A percentile compares a stretch with the other conserved stretches of the same genome.
Conservation (phyloP, 768 basidiomycete genomes). For the Boletus rubroflammeus region DNA sequence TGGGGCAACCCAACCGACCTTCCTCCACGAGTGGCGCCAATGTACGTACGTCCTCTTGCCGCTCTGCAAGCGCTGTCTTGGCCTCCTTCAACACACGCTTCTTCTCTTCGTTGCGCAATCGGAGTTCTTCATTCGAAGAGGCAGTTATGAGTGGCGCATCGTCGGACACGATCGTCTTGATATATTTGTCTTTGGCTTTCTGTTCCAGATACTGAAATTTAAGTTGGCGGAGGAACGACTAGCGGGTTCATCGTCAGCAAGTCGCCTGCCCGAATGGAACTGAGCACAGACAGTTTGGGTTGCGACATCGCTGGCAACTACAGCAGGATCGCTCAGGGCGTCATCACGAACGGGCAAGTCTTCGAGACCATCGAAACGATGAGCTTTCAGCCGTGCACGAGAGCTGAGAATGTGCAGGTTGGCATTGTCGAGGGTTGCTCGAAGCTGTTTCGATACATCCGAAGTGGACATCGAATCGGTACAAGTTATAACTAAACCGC, state of each 20-base stretch:
- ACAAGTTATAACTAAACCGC: neutral
- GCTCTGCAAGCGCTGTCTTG: constrained; percentile 60
- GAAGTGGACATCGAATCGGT: constrained; percentile 17
- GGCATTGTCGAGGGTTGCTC: constrained; percentile 25
- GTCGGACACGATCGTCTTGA: constrained; percentile 82
- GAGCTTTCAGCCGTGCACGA: constrained; percentile 20
- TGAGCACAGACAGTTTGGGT: constrained; percentile 52
- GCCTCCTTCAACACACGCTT: constrained; percentile 63
- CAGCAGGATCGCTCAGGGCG: constrained; percentile 46
- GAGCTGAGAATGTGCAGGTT: constrained; percentile 22
- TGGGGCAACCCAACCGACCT: constrained; percentile 37
- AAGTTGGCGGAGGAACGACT: constrained; percentile 75
- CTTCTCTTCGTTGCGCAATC: constrained; percentile 59
- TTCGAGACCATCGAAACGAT: constrained; percentile 30
- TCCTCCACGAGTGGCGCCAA: constrained; percentile 67
- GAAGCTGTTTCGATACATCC: constrained; percentile 24
- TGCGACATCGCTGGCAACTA: constrained; percentile 56
- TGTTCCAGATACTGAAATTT: constrained; percentile 90
- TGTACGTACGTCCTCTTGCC: constrained; percentile 57
- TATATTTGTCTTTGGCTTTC: constrained; percentile 86
- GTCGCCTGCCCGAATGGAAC: neutral
- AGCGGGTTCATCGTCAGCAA: constrained; percentile 2
- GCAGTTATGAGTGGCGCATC: constrained; percentile 78
- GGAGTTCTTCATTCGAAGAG: constrained; percentile 71
- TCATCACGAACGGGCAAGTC: constrained; percentile 27